Evolutionary conservation across 2,329 filamentous ascomycete genomes (phyloP).

Genomic region (Xylariaceae sp.): DNA sequence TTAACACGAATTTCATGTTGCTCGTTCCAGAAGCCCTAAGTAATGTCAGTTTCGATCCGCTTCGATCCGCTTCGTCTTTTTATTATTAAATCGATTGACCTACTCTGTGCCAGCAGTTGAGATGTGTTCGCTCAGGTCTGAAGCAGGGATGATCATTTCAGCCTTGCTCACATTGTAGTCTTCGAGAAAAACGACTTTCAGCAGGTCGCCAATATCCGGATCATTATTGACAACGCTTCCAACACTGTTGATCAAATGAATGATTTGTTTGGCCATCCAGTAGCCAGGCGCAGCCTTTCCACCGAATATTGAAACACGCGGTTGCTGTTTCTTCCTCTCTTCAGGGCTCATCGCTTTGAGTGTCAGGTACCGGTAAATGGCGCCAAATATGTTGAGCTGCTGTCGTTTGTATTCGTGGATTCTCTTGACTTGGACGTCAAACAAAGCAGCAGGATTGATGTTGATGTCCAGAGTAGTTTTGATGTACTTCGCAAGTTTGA

Average conservation of each 20-base stretch:
- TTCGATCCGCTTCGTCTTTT: constrained; percentile 7
- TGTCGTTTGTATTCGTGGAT: constrained; percentile 99
- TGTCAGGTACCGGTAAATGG: constrained; percentile 87
- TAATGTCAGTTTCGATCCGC: no score
- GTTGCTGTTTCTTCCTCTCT: constrained; percentile 79
- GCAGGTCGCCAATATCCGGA: constrained; percentile 81
- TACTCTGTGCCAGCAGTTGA: constrained; percentile 93
- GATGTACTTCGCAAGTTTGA: constrained; percentile 87
- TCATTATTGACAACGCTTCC: constrained; percentile 89
- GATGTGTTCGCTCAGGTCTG: constrained; percentile 96
- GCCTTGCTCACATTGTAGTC: constrained; percentile 99
- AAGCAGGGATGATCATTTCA: constrained; percentile 91
- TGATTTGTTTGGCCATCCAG: constrained; percentile 99
- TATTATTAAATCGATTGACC: constrained; percentile 27
- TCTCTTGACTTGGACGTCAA: constrained; percentile 97
- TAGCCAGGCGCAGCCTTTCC: constrained; percentile 97
- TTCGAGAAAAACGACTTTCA: constrained; percentile 96
- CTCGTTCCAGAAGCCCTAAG: constrained; percentile 71
- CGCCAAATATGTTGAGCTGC: constrained; percentile 97
- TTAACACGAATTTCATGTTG: constrained; percentile 99
- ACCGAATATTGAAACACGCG: constrained; percentile 92
- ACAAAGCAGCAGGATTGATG: constrained; percentile 83
- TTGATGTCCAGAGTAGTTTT: constrained; percentile 73
- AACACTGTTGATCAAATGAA: constrained; percentile 92
- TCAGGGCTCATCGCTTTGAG: constrained; percentile 83